These are phyloP conservation scores for Hypoxylon sp. DNA, from an alignment of 2,329 filamentous ascomycete species.

Conservation along the genomic window DNA sequence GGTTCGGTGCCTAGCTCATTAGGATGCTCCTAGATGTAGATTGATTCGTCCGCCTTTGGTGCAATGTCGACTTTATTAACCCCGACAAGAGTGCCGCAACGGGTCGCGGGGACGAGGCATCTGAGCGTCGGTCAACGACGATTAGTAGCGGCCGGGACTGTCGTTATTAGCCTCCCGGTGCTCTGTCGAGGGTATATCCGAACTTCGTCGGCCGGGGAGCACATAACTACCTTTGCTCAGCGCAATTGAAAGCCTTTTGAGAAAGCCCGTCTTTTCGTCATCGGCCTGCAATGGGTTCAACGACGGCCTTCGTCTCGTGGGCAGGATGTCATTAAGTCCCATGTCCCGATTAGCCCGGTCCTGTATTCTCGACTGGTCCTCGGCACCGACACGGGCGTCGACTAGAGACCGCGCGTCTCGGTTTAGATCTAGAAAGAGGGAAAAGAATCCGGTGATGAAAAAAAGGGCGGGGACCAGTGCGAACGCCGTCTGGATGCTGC, in stretches of 20 bases:
- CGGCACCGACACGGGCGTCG: slow-evolving; percentile 49
- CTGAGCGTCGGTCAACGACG: not conserved
- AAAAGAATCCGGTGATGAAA: slow-evolving; percentile 56
- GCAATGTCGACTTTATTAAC: not conserved
- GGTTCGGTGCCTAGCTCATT: no score
- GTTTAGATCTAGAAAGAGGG: slow-evolving; percentile 57
- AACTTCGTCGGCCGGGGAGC: slow-evolving; percentile 28
- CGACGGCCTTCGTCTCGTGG: slow-evolving; percentile 38
- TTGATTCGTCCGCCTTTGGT: not conserved
- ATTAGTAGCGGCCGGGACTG: slow-evolving; percentile 5
- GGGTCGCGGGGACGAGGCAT: not conserved
- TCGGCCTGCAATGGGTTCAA: slow-evolving; percentile 18
- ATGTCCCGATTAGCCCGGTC: slow-evolving; percentile 52
- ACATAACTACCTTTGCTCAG: slow-evolving; percentile 31
- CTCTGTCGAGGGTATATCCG: slow-evolving; percentile 34
- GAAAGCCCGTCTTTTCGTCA: slow-evolving; percentile 34
- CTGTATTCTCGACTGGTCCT: slow-evolving; percentile 45
- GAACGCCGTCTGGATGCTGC: slow-evolving; percentile 70
- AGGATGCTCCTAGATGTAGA: not conserved
- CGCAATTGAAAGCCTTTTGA: slow-evolving; percentile 39
- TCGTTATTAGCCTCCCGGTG: slow-evolving; percentile 35
- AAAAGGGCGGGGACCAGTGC: slow-evolving; percentile 66
- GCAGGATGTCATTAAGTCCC: slow-evolving; percentile 54
- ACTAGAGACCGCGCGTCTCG: slow-evolving; percentile 57
- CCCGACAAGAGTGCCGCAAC: not conserved